Evolutionary conservation across 306 rosid genomes (phyloP), one percentile per base, ranked within the genome.

Genomic region (Cucurbita pepo): DNA sequence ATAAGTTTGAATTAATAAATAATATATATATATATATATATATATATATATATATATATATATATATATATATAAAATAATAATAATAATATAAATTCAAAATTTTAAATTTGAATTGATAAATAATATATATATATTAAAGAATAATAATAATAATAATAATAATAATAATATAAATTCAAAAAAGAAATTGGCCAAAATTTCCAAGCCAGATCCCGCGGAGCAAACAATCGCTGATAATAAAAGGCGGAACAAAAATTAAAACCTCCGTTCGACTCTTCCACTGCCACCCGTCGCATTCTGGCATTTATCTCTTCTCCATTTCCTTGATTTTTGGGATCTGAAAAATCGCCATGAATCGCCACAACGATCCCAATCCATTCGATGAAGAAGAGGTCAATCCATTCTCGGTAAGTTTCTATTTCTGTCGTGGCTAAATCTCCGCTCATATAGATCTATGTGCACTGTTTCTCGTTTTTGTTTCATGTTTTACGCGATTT

Each of bases 321-420:
- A 64, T 8, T 19, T 19, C 64, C 75, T 53, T 36, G 56, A 70
- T 22, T 77, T 83, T 81, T 8, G 84, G 90, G 91, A 83, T 83
- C 90, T 81, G 76, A 52, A 59, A 45, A 59, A 69, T 48, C 72
- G 66, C 86, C 57, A 94, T 94, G 98, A 91, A 85, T 86, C 95
- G 91, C 76, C 85, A 84, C 82, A 87, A 82, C 78, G 97, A 94
- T 76, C 97, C 98, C 78, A 94, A 94, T 75, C 98, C 98, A 0
- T 94, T 94, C 43, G 98, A 94, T 0, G 96, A 94, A 79, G 94
- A 87, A 74, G 94, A 81, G 83, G 95, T 89, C 81, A 94, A 90
- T 87, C 98, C 98, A 0, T 94, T 90, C 41, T 94, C 97, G 96
- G 98, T 94, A 87, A 72, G 25, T 62, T 61, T 76, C 77, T 56